phyloP scores from a whole-genome alignment of 192 early-diverging fungal species.

The Spizellomyces punctatus region DNA sequence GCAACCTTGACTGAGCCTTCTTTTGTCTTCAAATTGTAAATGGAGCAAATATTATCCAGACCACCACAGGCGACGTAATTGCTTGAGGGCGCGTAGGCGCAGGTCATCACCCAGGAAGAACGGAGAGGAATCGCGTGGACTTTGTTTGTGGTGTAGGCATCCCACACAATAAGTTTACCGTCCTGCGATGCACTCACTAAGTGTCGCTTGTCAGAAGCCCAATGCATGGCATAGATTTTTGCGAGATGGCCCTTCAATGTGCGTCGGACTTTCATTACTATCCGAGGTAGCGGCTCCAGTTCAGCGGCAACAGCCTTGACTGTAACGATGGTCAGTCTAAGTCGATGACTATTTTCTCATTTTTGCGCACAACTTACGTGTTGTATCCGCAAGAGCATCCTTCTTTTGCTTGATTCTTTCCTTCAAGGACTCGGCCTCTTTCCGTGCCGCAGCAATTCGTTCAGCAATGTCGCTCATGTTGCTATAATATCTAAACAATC shows the following conservation, averaged over 20 bases:
- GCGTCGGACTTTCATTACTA: constrained; percentile 93
- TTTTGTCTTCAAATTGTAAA: constrained; percentile 95
- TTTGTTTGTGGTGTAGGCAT: constrained; percentile 98
- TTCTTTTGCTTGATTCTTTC: constrained; percentile 95
- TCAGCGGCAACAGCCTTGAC: constrained; percentile 85
- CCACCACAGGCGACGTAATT: constrained; percentile 99
- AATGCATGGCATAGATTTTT: constrained; percentile 99
- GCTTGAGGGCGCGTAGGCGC: constrained; percentile 97
- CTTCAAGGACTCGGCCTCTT: constrained; percentile 94
- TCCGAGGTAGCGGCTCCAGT: constrained; percentile 83
- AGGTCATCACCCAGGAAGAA: constrained; percentile 99
- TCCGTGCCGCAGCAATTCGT: constrained; percentile 83
- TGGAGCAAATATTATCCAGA: constrained; percentile 98
- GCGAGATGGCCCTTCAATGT: constrained; percentile 98
- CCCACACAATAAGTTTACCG: constrained; percentile 99
- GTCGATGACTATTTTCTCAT: no score
- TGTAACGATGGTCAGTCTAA: constrained; percentile 30
- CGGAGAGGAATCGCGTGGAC: constrained; percentile 97
- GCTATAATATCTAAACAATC: neutral
- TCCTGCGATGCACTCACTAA: constrained; percentile 98
- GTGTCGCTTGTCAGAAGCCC: constrained; percentile 96
- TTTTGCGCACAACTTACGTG: constrained; percentile 61
- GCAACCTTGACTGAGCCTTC: constrained; percentile 95
- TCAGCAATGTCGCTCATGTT: constrained; percentile 84
- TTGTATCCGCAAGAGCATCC: constrained; percentile 93